Percentiles rank a stretch among this genome's conserved stretches.
These are phyloP conservation scores for Tulasnella sp. DNA, from an alignment of 768 basidiomycete genomes.

Conservation along the genomic window DNA sequence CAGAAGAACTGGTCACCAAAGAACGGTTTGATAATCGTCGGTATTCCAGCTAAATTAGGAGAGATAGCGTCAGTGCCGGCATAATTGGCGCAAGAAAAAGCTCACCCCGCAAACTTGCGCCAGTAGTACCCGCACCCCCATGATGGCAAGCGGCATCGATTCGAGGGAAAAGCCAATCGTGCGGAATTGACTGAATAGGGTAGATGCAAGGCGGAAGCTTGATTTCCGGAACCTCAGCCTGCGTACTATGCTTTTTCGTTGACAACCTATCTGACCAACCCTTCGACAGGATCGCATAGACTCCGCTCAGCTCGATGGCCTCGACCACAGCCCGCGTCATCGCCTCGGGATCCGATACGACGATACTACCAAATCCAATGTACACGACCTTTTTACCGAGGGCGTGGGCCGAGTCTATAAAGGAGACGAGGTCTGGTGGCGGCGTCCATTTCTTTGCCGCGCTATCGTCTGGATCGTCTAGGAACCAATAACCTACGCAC, in stretches of 20 bases:
- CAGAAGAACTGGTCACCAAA: constrained; percentile 98
- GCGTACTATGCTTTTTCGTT: constrained; percentile 36
- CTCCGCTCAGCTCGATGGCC: constrained; percentile 74
- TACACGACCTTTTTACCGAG: constrained; percentile 85
- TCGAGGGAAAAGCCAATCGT: constrained; percentile 89
- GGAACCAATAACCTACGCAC: constrained; percentile 98
- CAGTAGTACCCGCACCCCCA: constrained; percentile 93
- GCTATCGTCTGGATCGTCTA: constrained; percentile 83
- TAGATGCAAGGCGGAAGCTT: constrained; percentile 70
- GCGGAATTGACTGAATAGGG: constrained; percentile 73
- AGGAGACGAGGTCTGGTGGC: constrained; percentile 62
- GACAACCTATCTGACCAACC: constrained; percentile 93
- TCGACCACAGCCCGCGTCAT: constrained; percentile 90
- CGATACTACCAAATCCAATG: constrained; percentile 95
- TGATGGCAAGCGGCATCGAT: constrained; percentile 98
- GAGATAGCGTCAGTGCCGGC: not conserved
- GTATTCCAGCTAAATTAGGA: constrained; percentile 57
- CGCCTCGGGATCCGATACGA: constrained; percentile 84
- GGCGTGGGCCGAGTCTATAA: constrained; percentile 67
- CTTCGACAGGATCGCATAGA: constrained; percentile 88
- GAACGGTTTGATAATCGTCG: constrained; percentile 93
- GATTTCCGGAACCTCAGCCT: constrained; percentile 44
- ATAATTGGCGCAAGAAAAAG: not conserved
- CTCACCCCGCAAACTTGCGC: constrained; percentile 82
- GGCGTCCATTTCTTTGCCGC: constrained; percentile 75